phyloP scores from a whole-genome alignment of 2,329 filamentous ascomycete genomes.

The Colletotrichum chrysophilum region DNA sequence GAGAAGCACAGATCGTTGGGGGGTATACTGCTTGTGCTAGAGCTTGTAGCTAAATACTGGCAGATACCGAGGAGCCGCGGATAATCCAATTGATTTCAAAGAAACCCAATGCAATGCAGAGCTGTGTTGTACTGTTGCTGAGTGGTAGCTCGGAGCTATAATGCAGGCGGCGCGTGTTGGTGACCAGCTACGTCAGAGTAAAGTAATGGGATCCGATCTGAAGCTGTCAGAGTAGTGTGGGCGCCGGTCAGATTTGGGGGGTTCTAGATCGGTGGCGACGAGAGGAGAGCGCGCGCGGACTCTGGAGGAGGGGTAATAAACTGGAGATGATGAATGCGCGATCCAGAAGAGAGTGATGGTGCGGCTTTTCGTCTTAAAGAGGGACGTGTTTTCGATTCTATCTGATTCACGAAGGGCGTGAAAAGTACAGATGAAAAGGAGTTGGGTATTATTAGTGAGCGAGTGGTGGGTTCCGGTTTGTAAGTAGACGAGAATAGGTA shows the following conservation, averaged over 20 bases:
- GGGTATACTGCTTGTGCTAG: background rate
- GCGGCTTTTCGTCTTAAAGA: conserved; percentile 2
- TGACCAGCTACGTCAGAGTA: conserved; percentile 9
- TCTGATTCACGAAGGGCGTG: background rate
- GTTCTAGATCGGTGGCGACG: conserved; percentile 2
- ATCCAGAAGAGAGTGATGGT: background rate
- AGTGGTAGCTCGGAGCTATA: background rate
- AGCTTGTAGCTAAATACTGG: background rate
- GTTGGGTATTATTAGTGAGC: conserved; percentile 1
- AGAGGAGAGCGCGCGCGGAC: background rate
- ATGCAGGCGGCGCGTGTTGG: background rate
- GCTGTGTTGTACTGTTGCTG: background rate
- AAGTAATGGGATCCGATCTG: background rate
- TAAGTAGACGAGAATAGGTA: background rate
- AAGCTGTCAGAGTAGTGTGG: background rate
- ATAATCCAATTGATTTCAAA: background rate
- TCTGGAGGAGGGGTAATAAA: conserved; percentile 9
- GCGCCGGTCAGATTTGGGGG: conserved; percentile 5
- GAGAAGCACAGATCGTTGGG: background rate
- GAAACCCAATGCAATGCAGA: background rate
- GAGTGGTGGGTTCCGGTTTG: background rate
- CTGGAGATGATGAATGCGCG: background rate
- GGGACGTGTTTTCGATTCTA: background rate
- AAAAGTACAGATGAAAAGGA: background rate
- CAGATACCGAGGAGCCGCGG: background rate